Evolutionary conservation across 1,284 basidiomycete species (phyloP), one percentile per base, ranked within the genome.

Genomic region (Ustilago hordei): DNA sequence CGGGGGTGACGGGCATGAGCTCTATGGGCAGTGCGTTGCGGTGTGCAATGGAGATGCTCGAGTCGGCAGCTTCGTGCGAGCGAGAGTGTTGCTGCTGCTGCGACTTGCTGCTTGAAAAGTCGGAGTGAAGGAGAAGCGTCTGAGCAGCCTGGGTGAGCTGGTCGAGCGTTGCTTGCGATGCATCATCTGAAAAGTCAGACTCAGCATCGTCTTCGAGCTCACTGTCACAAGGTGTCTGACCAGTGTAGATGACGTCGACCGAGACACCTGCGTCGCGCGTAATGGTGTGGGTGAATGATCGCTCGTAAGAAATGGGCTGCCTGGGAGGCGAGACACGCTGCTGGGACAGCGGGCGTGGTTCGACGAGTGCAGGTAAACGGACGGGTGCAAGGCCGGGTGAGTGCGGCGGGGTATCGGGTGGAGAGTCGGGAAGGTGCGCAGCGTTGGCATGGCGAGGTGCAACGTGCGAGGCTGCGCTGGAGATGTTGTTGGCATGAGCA

Each of bases 1-100:
- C 79, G 47, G 82, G 82, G 4, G 82, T 83, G 23, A 69, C 78
- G 13, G 82, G 82, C 74, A 81, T 75, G 55, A 78, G 64, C 39
- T 67, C 71, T 55, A 36, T 55, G 2, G 64, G 41, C 11, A 66
- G 60, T 0, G 60, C 58, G 19, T 56, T 66, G 12, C 64, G 58
- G 35, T 64, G 64, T 15, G 69, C 52, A 6, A 45, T 23, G 8
- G 61, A 19, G 57, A 64, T 34, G 41, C 54, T 47, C 12, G 69
- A 58, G 28, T 60, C 69, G 56, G 59, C 52, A 12, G 52, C 39
- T 11, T 50, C 43, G 17, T 52, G 38, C 17, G 38, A 23, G 48
- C 17, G 17, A 39, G n/a, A 28, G n/a, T 50, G 31, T n/a, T 31
- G 34, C 32, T 43, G 34, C 12, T 56, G 63, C 52, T 62, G 61